A percentile compares a stretch with the other conserved stretches of the same genome.
These are phyloP conservation scores for Plectosphaerella plurivora DNA, from an alignment of 2,329 filamentous ascomycete genomes.

Conservation along the genomic window DNA sequence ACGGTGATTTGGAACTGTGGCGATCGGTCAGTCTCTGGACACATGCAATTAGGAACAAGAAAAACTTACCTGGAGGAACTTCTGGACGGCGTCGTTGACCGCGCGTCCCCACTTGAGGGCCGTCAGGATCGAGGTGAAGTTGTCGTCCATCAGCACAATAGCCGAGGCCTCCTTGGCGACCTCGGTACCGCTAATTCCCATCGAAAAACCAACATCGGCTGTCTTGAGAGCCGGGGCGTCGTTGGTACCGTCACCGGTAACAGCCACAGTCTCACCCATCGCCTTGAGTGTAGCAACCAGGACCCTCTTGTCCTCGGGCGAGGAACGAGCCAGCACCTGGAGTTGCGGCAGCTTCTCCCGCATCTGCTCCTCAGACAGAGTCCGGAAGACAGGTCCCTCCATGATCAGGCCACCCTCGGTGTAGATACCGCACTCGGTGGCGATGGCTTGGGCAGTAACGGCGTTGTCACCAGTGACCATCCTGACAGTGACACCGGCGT, in stretches of 20 bases:
- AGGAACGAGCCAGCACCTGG: slow-evolving; percentile 52
- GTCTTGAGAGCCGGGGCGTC: slow-evolving; percentile 62
- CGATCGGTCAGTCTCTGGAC: neutral
- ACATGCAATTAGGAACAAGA: neutral
- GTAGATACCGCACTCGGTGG: slow-evolving; percentile 59
- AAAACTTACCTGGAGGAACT: slow-evolving; percentile 55
- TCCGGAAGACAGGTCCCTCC: slow-evolving; percentile 59
- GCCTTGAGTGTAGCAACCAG: slow-evolving; percentile 50
- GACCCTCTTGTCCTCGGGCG: slow-evolving; percentile 55
- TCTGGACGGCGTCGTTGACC: slow-evolving; percentile 64
- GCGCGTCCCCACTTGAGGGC: slow-evolving; percentile 65
- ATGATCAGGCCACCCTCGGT: slow-evolving; percentile 56
- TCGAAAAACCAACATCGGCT: slow-evolving; percentile 64
- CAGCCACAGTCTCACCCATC: slow-evolving; percentile 54
- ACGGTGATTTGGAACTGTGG: slow-evolving; percentile 61
- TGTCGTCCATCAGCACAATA: slow-evolving; percentile 64
- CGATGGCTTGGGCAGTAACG: slow-evolving; percentile 60
- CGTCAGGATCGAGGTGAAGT: slow-evolving; percentile 62
- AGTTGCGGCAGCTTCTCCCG: slow-evolving; percentile 44
- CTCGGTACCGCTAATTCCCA: slow-evolving; percentile 64
- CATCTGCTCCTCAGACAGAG: slow-evolving; percentile 48
- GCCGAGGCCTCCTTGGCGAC: slow-evolving; percentile 66
- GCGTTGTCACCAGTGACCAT: slow-evolving; percentile 71
- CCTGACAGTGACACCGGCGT: slow-evolving; percentile 62
- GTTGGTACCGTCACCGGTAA: slow-evolving; percentile 65